Base-by-base conservation (phyloP, 108 stramenopile genomes). In the Bacterosira constricta region DNA sequence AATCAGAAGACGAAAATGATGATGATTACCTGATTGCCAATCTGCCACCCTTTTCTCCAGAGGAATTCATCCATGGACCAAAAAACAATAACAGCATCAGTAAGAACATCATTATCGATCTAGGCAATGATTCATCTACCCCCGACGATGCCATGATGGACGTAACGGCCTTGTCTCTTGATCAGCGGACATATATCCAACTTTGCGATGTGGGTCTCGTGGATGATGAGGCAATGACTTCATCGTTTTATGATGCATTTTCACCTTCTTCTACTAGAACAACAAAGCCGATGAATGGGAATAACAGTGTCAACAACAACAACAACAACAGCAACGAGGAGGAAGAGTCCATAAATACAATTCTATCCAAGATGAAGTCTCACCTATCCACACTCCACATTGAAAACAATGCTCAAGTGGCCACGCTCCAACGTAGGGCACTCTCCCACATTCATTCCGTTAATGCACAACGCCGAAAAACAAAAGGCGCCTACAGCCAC, bases 131-230 rank as follows among this genome's bases (percentile, higher is more conserved):
- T 11, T 17, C n/a, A 17, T 15, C 26, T 44, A 1, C 38, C 1
- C n/a, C 17, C 1, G 53, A 65, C 17, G 35, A 37, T 13, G 15
- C n/a, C 10, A 30, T 71, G 47, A 23, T 77, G 21, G 76, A 77
- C 35, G 38, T 77, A 35, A 72, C 76, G 26, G 69, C 66, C 18
- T 59, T 80, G 36, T 41, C 79, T 31, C 72, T 75, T 12, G 79
- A 80, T 34, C 72, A 80, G 70, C 53, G 79, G 38, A 74, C 79
- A 12, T 75, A 62, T 51, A 55, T 80, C 9, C 79, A 75, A 55
- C 68, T 80, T 5, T 59, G 79, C 17, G 79, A 67, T 1, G 79
- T 42, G 8, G 59, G 75, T 41, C 73, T 80, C 15, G 47, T 80
- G 0, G 73, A 80, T 50, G 32, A 26, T 51, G 46, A 58, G 13